phyloP scores from a whole-genome alignment of 306 rosid species.

The Cucurbita pepo region DNA sequence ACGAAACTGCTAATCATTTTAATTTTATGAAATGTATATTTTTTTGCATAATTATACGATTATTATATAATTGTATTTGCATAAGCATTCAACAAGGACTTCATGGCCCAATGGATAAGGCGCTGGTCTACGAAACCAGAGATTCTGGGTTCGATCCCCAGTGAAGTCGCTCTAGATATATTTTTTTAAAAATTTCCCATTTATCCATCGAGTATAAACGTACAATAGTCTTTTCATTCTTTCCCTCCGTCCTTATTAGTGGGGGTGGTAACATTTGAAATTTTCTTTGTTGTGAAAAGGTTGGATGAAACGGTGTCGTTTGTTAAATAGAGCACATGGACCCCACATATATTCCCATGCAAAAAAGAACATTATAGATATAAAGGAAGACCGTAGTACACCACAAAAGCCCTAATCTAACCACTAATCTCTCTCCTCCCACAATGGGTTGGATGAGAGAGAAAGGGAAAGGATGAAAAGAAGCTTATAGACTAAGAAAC shows the following conservation, averaged over 20 bases:
- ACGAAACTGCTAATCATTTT: not conserved
- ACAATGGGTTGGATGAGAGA: not conserved
- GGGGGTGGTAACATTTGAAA: not conserved
- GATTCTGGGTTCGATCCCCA: slow-evolving; percentile 41
- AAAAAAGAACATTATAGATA: not conserved
- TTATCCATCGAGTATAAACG: not conserved
- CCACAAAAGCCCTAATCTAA: slow-evolving; percentile 4
- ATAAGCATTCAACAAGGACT: slow-evolving; percentile 1
- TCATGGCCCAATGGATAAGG: slow-evolving; percentile 90
- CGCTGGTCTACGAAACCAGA: slow-evolving; percentile 88
- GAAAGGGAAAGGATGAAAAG: not conserved
- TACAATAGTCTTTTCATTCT: not conserved
- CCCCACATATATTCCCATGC: slow-evolving; percentile 3
- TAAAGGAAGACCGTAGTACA: not conserved
- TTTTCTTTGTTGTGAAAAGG: not conserved
- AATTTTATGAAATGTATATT: too few species aligned
- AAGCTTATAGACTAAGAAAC: slow-evolving; percentile 8
- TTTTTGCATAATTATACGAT: too few species aligned
- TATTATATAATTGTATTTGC: too few species aligned
- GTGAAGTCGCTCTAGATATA: not conserved
- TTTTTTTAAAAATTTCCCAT: not conserved
- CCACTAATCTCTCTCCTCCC: not conserved
- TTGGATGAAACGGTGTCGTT: not conserved
- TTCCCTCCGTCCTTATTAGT: not conserved
- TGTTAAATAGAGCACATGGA: not conserved